Base-by-base conservation (phyloP, 1,139 yeast species). In the Magnusiomyces fungicola region DNA sequence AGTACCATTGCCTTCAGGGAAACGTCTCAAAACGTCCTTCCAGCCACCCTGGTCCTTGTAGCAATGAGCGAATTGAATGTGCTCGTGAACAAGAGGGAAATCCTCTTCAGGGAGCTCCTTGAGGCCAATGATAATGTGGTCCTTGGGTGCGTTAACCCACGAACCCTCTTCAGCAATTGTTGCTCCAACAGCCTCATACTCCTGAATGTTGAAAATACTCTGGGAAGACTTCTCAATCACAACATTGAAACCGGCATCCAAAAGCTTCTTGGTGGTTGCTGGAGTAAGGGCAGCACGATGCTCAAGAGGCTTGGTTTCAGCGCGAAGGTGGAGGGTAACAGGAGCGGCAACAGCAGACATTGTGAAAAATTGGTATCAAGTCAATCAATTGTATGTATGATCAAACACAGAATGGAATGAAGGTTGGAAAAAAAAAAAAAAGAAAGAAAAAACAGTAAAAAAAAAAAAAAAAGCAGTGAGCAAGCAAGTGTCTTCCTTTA, bases 281-380 rank as follows among this genome's bases (percentile, higher is more conserved):
- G 98, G 98, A 7, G 98, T 89, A 61, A 92, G 76, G 46, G 96
- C 97, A 37, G 97, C 95, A 73, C 98, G 85, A 58, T 95, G 96
- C 73, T 92, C 98, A 62, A 89, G 74, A 37, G 97, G 96, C 79
- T 92, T 92, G 63, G 95, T 86, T 69, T 92, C 98, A 39, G 97
- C 97, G 74, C 98, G 84, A 55, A 92, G 75, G 81, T 67, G 77
- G 48, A 75, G 79, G 47, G 82, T 84, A 36, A 51, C 53, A 18
- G 53, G 51, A 34, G 38, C 23, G n/a, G n/a, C n/a, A n/a, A n/a
- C n/a, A 25, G 51, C 19, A 25, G 50, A 45, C 53, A 47, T 47
- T 47, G 27, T 48, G 14, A 14, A 42, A 38, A 23, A 34, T 34
- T 34, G 3, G 14, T 3, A 41, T n/a, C n/a, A n/a, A n/a, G n/a